Evolutionary conservation across 805 yeast species (phyloP), one percentile per base, ranked within the genome.

Genomic region (Candida sonorensis): DNA sequence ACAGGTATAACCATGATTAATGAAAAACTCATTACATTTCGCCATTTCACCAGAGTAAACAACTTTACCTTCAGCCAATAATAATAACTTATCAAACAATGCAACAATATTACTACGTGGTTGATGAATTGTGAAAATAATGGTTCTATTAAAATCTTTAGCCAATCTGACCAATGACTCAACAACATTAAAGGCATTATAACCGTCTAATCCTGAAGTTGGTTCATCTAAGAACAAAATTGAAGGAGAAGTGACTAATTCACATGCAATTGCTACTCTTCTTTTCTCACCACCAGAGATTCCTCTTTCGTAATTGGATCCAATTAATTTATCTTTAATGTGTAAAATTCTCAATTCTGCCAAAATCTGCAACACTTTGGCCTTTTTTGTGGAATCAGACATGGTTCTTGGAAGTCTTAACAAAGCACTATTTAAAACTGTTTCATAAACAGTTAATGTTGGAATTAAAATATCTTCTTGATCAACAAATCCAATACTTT

Each of bases 81-180:
- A 62, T 2, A 90, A 57, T 30, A 92, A 67, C 46, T 80, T 79
- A 51, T 90, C 96, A 57, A 92, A 92, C 36, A 85, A 61, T 0
- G 95, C 79, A 21, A 92, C 97, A 53, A 92, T 90, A 51, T 92
- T 92, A 36, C 96, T 84, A 50, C 98, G 71, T 9, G 98, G 98
- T 54, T 92, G 98, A 61, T 92, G 98, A 43, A 92, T 92, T 0
- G 98, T 86, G 53, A 92, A 81, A 2, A 92, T 75, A 30, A 92
- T 77, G 0, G 98, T 90, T 52, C 97, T 76, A 38, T 82, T 78
- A 55, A 79, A 83, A 46, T 77, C 81, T 36, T 77, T 69, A 0
- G 97, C 85, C 36, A 92, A 66, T 36, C 81, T 71, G 3, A 83
- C 90, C 27, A 92, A 66, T 39, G 86, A 72, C 39, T 87, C 97